Evolutionary conservation across 768 basidiomycete species (phyloP), one percentile per base, ranked within the genome.

Genomic region (Rhizopogon vesiculosus): DNA sequence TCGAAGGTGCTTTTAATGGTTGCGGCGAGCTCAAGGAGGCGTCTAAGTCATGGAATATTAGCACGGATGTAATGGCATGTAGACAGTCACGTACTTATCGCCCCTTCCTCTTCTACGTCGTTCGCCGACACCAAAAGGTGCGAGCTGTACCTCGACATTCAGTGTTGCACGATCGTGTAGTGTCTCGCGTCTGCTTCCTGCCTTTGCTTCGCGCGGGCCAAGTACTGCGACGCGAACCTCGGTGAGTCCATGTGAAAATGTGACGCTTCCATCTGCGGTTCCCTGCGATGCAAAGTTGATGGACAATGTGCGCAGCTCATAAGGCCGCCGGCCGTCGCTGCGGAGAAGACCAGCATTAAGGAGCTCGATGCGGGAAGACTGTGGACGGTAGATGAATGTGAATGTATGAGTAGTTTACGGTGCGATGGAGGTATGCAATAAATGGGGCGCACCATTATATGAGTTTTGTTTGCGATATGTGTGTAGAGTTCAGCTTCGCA

Each of bases 1-100:
- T 98, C 96, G 67, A 99, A 98, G 0, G 97, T 98, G 31, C 91
- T 86, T 73, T 92, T 91, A 59, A 98, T 86, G 22, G 87, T 84
- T 2, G 91, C 78, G 10, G 88, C 90, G 59, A 97, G 78, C 72
- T 99, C 97, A 58, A 90, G 76, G 59, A 91, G 79, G 15, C 93
- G 92, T 71, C 95, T 96, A 61, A 35, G 43, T 46, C 42, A 50
- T 56, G 55, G 45, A 16, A 45, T 51, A 51, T 62, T 28, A 57
- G 53, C 45, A 42, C 38, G 22, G 48, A 2, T 8, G 38, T 45
- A 42, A 58, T 44, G 53, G 44, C 51, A 41, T 41, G 5, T 19
- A 45, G 35, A 15, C 25, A 45, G 39, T 13, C 19, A 51, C 31
- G 77, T 70, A 95, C 94, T 91, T 93, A 80, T 97, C 94, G 9